These are phyloP conservation scores for Hirsutella minnesotensis DNA, from an alignment of 2,329 filamentous ascomycete species.

Conservation along the genomic window DNA sequence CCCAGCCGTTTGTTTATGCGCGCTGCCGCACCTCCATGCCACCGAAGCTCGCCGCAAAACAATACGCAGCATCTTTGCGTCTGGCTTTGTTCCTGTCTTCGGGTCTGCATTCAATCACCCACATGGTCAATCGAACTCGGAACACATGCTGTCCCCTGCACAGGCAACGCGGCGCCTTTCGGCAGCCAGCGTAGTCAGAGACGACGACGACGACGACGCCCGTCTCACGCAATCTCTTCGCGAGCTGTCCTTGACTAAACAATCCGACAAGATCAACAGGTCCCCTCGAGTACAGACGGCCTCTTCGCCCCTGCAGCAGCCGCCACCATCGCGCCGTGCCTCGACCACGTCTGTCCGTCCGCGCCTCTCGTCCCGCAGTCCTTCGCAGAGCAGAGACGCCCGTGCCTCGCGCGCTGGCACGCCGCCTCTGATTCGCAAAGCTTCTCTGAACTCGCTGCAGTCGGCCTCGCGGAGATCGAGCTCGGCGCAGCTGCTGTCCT, in stretches of 20 bases:
- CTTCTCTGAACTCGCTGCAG: slow-evolving; percentile 44
- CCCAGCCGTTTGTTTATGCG: not conserved
- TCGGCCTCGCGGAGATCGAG: slow-evolving; percentile 35
- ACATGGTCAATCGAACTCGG: too few species aligned
- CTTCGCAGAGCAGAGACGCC: slow-evolving; percentile 27
- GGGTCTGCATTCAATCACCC: too few species aligned
- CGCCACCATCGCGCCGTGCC: slow-evolving; percentile 20
- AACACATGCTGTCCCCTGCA: not conserved
- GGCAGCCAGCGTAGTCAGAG: slow-evolving; percentile 13
- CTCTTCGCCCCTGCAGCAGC: slow-evolving; percentile 24
- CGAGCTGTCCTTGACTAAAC: slow-evolving; percentile 29
- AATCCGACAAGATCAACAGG: slow-evolving; percentile 11
- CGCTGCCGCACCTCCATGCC: not conserved
- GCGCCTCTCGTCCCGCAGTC: slow-evolving; percentile 28
- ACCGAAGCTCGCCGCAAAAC: not conserved
- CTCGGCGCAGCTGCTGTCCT: slow-evolving; percentile 31
- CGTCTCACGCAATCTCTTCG: slow-evolving; percentile 29
- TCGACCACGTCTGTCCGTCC: slow-evolving; percentile 27
- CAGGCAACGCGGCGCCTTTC: slow-evolving; percentile 18
- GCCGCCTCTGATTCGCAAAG: slow-evolving; percentile 40
- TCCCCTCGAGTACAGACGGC: slow-evolving; percentile 16
- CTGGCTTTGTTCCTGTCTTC: too few species aligned
- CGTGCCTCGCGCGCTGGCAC: slow-evolving; percentile 35
- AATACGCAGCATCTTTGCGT: not conserved
- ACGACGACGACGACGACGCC: slow-evolving; percentile 16